These are phyloP conservation scores for Kodamaea lidongshanica DNA, from an alignment of 805 yeast genomes.

Conservation along the genomic window DNA sequence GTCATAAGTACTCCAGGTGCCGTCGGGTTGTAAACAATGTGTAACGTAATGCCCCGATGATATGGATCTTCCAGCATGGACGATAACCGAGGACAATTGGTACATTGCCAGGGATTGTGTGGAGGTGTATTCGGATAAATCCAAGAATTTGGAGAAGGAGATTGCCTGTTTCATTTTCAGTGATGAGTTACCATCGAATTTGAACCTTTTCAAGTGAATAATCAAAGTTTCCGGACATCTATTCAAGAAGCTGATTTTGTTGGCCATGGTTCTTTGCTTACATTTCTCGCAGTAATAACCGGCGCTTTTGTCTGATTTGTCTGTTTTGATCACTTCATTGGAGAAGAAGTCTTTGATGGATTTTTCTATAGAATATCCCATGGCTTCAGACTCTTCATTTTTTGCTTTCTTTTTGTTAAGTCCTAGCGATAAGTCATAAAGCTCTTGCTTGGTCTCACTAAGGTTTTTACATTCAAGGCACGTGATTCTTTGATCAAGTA, in stretches of 20 bases:
- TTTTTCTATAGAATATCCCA: slow-evolving; percentile 56
- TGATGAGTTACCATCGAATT: slow-evolving; percentile 73
- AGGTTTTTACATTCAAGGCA: slow-evolving; percentile 79
- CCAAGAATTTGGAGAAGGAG: slow-evolving; percentile 70
- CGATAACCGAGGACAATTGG: slow-evolving; percentile 75
- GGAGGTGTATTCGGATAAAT: slow-evolving; percentile 52
- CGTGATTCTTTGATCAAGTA: slow-evolving; percentile 74
- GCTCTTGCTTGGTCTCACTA: slow-evolving; percentile 85
- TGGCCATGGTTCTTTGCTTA: slow-evolving; percentile 67
- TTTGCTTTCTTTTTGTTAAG: slow-evolving; percentile 40
- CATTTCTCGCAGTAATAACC: slow-evolving; percentile 90
- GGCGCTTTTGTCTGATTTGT: slow-evolving; percentile 52
- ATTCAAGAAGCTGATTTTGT: slow-evolving; percentile 66
- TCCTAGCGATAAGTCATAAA: slow-evolving; percentile 85
- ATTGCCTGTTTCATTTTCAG: slow-evolving; percentile 86
- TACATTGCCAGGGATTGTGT: slow-evolving; percentile 42
- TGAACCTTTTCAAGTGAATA: slow-evolving; percentile 84
- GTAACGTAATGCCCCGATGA: slow-evolving; percentile 92
- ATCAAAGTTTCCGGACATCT: slow-evolving; percentile 84
- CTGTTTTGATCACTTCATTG: slow-evolving; percentile 69
- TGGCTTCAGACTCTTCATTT: neutral
- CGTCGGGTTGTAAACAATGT: slow-evolving; percentile 87
- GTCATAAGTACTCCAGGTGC: slow-evolving; percentile 89
- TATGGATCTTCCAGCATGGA: slow-evolving; percentile 90
- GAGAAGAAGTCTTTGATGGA: slow-evolving; percentile 78